These are phyloP conservation scores for Plasmodium coatneyi DNA, from an alignment of 169 alveolate species.

Conservation along the genomic window DNA sequence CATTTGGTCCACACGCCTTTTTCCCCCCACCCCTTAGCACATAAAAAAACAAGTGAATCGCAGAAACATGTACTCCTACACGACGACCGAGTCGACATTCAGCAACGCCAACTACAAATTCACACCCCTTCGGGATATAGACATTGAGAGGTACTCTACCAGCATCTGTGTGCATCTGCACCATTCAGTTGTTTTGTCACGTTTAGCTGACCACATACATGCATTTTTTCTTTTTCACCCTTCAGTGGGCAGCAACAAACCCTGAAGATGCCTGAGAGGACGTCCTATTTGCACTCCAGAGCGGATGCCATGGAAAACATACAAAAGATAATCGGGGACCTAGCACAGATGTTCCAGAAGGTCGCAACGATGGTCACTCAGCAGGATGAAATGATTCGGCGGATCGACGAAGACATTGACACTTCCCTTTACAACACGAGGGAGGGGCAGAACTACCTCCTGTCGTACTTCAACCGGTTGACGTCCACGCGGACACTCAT, in stretches of 20 bases:
- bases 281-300: slow-evolving; percentile 60
- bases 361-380: slow-evolving; percentile 84
- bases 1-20: background rate
- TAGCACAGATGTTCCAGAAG: slow-evolving; percentile 84
- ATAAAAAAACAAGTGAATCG: slow-evolving; percentile 83
- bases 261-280: background rate
- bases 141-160: slow-evolving; percentile 31
- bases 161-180: background rate
- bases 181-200: background rate
- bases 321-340: slow-evolving; percentile 85
- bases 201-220: background rate
- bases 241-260: slow-evolving; percentile 51
- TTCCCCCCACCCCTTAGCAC: slow-evolving; percentile 24
- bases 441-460: slow-evolving; percentile 75
- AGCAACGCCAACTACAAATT: slow-evolving; percentile 52
- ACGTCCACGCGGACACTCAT: slow-evolving; percentile 52
- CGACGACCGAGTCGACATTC: slow-evolving; percentile 46
- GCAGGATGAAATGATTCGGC: slow-evolving; percentile 86
- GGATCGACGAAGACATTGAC: slow-evolving; percentile 84
- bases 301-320: slow-evolving; percentile 85
- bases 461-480: slow-evolving; percentile 20
- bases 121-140: slow-evolving; percentile 42
- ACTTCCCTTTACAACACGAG: slow-evolving; percentile 77
- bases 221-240: background rate
- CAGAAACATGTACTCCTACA: slow-evolving; percentile 79